Percentiles rank a stretch among this genome's conserved stretches.
Conservation (phyloP, 179 eudicot species). For the Corrigiola litoralis region DNA sequence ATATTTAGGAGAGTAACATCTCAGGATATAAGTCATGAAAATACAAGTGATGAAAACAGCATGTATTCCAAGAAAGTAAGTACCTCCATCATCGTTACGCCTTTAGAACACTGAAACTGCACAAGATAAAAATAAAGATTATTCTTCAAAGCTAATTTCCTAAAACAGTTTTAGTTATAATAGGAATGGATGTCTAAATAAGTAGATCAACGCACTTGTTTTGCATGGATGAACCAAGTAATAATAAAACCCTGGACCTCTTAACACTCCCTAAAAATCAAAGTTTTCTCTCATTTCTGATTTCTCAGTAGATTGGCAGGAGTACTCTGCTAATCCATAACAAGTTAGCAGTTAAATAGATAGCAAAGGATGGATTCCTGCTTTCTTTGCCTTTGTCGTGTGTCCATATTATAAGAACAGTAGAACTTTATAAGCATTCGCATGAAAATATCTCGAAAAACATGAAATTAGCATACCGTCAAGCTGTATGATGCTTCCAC, state of each 20-base stretch:
- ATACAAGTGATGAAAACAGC: not conserved
- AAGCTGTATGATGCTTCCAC: conserved; percentile 97
- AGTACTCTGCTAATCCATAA: no score
- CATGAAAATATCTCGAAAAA: not conserved
- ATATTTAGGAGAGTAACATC: not conserved
- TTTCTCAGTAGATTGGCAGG: not conserved
- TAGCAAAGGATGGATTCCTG: no score
- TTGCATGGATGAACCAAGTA: not conserved
- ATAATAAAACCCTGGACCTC: not conserved
- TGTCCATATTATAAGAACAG: no score
- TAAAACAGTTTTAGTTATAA: not conserved
- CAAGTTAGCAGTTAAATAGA: no score
- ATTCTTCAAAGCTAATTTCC: not conserved
- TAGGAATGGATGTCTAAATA: not conserved
- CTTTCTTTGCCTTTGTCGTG: no score
- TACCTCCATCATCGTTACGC: conserved; percentile 94
- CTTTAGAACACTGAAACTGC: conserved; percentile 94
- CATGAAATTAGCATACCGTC: conserved; percentile 54
- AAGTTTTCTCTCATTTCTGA: not conserved
- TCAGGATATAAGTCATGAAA: not conserved
- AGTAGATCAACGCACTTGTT: not conserved
- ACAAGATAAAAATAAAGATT: conserved; percentile 15
- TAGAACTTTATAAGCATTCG: no score
- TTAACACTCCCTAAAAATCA: not conserved
- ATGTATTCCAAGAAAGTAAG: not conserved